Conservation (phyloP, 139 green algal species). For the Trebouxia sp. region DNA sequence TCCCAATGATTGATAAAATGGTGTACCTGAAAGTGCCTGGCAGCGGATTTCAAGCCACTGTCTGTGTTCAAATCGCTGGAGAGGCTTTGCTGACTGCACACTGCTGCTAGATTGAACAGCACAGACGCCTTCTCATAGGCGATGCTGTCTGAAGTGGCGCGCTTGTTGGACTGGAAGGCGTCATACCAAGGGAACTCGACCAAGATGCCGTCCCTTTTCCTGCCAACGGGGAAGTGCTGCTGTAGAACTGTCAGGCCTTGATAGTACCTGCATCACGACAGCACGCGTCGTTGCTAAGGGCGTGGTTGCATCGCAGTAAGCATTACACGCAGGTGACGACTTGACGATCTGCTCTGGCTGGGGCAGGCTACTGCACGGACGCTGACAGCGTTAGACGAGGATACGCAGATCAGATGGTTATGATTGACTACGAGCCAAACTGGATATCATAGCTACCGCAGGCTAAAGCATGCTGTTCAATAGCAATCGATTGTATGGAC, state of each 20-base stretch:
- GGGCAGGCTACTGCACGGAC: too few relatives aligned
- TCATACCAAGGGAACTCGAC: conserved; percentile 66
- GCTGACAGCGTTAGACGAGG: neutral
- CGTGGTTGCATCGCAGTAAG: too few relatives aligned
- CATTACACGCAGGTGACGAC: too few relatives aligned
- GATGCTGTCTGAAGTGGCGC: conserved; percentile 63
- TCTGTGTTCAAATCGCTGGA: conserved; percentile 67
- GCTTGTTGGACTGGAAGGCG: conserved; percentile 76
- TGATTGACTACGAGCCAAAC: conserved; percentile 21
- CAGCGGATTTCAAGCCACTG: conserved; percentile 71
- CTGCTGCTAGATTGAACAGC: conserved; percentile 87
- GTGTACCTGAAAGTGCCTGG: conserved; percentile 62
- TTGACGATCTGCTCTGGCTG: too few relatives aligned
- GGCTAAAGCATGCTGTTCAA: too few relatives aligned
- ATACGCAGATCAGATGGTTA: neutral
- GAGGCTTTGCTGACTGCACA: conserved; percentile 73
- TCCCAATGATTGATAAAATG: neutral
- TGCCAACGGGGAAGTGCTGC: conserved; percentile 21
- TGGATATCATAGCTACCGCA: too few relatives aligned
- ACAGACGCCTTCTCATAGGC: conserved; percentile 90
- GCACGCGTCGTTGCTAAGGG: too few relatives aligned
- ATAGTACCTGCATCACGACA: neutral
- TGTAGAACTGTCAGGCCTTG: conserved; percentile 15
- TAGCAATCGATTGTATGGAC: too few relatives aligned
- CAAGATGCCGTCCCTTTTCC: neutral